Evolutionary conservation across 306 rosid species (phyloP), one percentile per base, ranked within the genome.

Genomic region (Gastrolobium bilobum): DNA sequence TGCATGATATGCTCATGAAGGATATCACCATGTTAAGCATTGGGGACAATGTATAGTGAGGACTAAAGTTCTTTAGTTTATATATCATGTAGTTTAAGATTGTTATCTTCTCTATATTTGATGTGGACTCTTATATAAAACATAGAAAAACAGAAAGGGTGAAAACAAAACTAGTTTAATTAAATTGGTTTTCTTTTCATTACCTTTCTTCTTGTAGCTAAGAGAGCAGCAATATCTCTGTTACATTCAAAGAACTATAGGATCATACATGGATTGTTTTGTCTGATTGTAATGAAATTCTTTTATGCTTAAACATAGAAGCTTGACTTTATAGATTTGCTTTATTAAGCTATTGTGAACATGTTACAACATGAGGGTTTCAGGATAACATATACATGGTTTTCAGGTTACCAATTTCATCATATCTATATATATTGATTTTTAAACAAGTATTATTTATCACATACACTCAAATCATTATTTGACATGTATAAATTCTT

Each of bases 341-440:
- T n/a, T 38, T 20, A 20, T 20, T 20, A 20, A 20, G 47, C 48
- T 31, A 37, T 26, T 56, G 29, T 30, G 10, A 53, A 46, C 14
- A 10, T 4, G 51, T 46, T 9, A 46, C 34, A 56, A 56, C 37
- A 30, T 7, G 35, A 53, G 31, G 10, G 26, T 20, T 26, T 56
- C 68, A 7, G 9, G 68, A 68, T 37, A 47, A 58, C 54, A 73
- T 44, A 14, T 46, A 73, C 65, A 68, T 14, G 14, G n/a, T 72
- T 30, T 14, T 59, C 76, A 56, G 43, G 13, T 78, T 15, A 61
- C 7, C 51, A 60, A 79, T 60, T 79, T 70, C 65, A 48, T 68
- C 31, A 46, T 2, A 46, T 74, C 69, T 37, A 75, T 48, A 75
- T 37, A 75, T 48, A 75, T 47, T 15, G 34, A 33, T n/a, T 15